A percentile compares a stretch with the other conserved stretches of the same genome.
These are phyloP conservation scores for Furcasterigmium furcatum DNA, from an alignment of 2,329 filamentous ascomycete species.

Conservation along the genomic window DNA sequence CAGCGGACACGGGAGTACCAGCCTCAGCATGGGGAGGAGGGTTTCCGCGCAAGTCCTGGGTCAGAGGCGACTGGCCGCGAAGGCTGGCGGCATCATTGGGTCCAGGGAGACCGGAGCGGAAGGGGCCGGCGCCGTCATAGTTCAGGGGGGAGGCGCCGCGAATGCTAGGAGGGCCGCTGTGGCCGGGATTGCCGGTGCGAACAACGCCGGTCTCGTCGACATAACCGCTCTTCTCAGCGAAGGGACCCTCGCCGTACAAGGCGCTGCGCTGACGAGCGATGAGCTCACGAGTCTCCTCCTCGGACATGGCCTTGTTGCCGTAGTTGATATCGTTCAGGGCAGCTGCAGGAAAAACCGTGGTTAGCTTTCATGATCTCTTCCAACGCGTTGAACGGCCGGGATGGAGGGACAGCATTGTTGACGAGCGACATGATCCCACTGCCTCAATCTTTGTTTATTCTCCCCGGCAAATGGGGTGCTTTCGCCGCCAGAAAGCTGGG, in stretches of 20 bases:
- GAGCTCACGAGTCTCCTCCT: slow-evolving; percentile 92
- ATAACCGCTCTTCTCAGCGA: slow-evolving; percentile 65
- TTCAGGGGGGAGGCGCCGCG: slow-evolving; percentile 78
- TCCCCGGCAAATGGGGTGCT: slow-evolving; percentile 10
- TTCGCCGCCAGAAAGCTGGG: slow-evolving; percentile 33
- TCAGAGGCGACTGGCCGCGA: slow-evolving; percentile 17
- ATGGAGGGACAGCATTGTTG: neutral
- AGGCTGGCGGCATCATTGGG: slow-evolving; percentile 19
- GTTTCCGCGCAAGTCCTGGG: slow-evolving; percentile 55
- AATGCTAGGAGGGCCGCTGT: slow-evolving; percentile 59
- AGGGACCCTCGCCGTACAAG: slow-evolving; percentile 76
- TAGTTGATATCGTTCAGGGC: slow-evolving; percentile 18
- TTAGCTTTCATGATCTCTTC: slow-evolving; percentile 7
- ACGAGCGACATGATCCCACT: slow-evolving; percentile 8
- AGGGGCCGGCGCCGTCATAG: slow-evolving; percentile 53
- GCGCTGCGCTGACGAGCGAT: slow-evolving; percentile 95
- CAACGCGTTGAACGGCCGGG: no score
- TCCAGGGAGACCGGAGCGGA: slow-evolving; percentile 35
- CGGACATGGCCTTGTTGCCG: slow-evolving; percentile 79
- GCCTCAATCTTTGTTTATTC: slow-evolving; percentile 28
- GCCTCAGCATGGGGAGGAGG: slow-evolving; percentile 45
- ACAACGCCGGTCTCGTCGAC: slow-evolving; percentile 64
- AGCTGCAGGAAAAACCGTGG: slow-evolving; percentile 8
- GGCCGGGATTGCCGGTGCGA: slow-evolving; percentile 64
- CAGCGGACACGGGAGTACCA: slow-evolving; percentile 36